Conservation (phyloP, 1,284 basidiomycete species). For the Ustilago sp. region DNA sequence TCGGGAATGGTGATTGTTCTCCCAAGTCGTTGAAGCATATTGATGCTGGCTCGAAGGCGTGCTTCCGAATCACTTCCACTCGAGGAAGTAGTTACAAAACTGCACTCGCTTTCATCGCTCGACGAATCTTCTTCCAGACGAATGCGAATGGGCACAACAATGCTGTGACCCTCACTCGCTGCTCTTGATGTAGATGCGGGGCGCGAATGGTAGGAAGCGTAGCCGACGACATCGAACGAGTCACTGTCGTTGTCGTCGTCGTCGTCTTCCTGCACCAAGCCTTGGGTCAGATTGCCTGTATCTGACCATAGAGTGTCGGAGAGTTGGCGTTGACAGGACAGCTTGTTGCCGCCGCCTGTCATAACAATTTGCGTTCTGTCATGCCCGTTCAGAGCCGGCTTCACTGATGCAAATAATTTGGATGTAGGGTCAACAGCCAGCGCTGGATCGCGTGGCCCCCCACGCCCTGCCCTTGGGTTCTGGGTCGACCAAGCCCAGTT, state of each 20-base stretch:
- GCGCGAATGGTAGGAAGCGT: constrained; percentile 21
- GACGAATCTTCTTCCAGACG: constrained; percentile 40
- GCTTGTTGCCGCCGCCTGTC: constrained; percentile 12
- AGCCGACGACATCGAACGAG: constrained; percentile 24
- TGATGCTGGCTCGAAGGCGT: constrained; percentile 25
- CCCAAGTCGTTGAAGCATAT: constrained; percentile 33
- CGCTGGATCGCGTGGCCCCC: background rate
- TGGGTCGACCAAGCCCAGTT: constrained; percentile 26
- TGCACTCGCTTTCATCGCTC: constrained; percentile 36
- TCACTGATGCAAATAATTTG: background rate
- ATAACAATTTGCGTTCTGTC: constrained; percentile 25
- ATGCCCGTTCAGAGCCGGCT: constrained; percentile 22
- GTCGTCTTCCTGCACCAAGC: background rate
- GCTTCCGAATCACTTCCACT: constrained; percentile 34
- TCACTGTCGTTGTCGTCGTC: constrained; percentile 12
- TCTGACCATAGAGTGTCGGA: background rate
- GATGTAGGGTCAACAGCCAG: background rate
- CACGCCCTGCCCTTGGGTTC: background rate
- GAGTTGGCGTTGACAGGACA: background rate
- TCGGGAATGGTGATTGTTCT: constrained; percentile 19
- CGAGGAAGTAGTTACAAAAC: constrained; percentile 14
- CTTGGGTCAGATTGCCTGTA: constrained; percentile 1
- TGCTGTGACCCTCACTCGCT: constrained; percentile 11
- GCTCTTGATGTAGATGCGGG: background rate
- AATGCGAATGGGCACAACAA: constrained; percentile 29